Evolutionary conservation across 208 protist genomes (phyloP).

Genomic region (Trypanosoma caninum): DNA sequence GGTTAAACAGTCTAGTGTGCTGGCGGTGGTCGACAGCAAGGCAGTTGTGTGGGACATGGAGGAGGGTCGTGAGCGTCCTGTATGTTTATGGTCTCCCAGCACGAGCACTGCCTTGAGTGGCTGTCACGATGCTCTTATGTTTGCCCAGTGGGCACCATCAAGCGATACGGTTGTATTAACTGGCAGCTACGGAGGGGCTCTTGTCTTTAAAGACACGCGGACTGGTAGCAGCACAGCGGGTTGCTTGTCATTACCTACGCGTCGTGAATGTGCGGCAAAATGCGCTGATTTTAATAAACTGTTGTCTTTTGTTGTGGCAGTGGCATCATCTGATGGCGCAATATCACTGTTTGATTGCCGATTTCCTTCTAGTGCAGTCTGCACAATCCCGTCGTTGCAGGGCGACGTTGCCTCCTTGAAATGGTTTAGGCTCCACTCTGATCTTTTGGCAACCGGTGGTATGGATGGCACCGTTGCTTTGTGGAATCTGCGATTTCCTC

Average conservation of each 20-base stretch:
- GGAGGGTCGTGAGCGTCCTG: constrained; percentile 35
- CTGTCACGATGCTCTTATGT: constrained; percentile 33
- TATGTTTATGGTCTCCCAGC: constrained; percentile 42
- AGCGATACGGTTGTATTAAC: constrained; percentile 64
- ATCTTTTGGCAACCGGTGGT: constrained; percentile 71
- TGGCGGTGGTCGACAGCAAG: constrained; percentile 36
- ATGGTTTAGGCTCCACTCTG: constrained; percentile 64
- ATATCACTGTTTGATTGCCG: constrained; percentile 76
- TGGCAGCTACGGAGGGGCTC: constrained; percentile 60
- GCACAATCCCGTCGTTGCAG: constrained; percentile 63
- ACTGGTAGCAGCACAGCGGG: constrained; percentile 1
- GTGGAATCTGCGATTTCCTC: constrained; percentile 73
- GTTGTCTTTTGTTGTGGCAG: constrained; percentile 55
- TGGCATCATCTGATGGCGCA: constrained; percentile 63
- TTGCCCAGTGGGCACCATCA: constrained; percentile 65
- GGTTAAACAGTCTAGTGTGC: constrained; percentile 33
- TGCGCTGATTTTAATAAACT: constrained; percentile 68
- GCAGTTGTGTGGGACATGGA: constrained; percentile 71
- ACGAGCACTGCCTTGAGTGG: neutral
- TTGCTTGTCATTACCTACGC: constrained; percentile 34
- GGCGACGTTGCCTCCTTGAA: constrained; percentile 61
- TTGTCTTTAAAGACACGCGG: constrained; percentile 64
- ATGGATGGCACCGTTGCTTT: constrained; percentile 74
- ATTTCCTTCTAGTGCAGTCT: constrained; percentile 43
- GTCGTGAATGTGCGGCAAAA: constrained; percentile 25